Conservation (phyloP, 805 yeast genomes). For the Candida methanosorbosa region DNA sequence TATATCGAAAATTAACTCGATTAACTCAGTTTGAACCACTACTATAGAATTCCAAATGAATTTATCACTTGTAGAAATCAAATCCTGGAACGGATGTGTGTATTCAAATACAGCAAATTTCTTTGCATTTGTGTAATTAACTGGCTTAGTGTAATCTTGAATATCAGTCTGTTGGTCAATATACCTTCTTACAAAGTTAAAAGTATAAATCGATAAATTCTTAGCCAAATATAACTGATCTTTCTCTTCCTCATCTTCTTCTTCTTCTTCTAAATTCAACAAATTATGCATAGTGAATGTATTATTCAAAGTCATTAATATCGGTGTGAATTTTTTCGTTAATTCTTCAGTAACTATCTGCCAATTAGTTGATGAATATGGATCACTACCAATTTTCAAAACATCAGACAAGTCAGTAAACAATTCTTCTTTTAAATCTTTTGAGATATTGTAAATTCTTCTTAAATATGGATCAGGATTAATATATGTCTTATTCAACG, state of each 20-base stretch:
- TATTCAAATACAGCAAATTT: conserved; percentile 36
- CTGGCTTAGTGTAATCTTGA: background rate
- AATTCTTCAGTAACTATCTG: conserved; percentile 39
- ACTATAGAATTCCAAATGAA: conserved; percentile 42
- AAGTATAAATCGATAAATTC: conserved; percentile 32
- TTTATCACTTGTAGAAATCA: conserved; percentile 32
- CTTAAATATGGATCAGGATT: conserved; percentile 38
- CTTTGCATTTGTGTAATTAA: conserved; percentile 16
- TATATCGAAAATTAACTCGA: conserved; percentile 26
- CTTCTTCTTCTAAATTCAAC: too few species aligned
- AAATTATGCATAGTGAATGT: conserved; percentile 19
- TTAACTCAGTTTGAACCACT: conserved; percentile 29
- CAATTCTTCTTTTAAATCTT: conserved; percentile 25
- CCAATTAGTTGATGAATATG: conserved; percentile 44
- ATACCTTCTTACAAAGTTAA: conserved; percentile 39
- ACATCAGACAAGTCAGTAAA: conserved; percentile 24
- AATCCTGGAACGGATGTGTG: conserved; percentile 30
- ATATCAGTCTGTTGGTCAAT: conserved; percentile 10
- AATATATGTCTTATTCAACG: conserved; percentile 41
- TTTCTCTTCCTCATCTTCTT: background rate
- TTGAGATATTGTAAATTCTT: conserved; percentile 28
- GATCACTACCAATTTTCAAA: conserved; percentile 18
- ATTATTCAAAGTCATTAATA: conserved; percentile 31
- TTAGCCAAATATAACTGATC: conserved; percentile 12
- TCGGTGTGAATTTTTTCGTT: conserved; percentile 45